A percentile compares a stretch with the other conserved stretches of the same genome.
These are phyloP conservation scores for Aspergillus kassunensis DNA, from an alignment of 495 filamentous ascomycete species.

Conservation along the genomic window DNA sequence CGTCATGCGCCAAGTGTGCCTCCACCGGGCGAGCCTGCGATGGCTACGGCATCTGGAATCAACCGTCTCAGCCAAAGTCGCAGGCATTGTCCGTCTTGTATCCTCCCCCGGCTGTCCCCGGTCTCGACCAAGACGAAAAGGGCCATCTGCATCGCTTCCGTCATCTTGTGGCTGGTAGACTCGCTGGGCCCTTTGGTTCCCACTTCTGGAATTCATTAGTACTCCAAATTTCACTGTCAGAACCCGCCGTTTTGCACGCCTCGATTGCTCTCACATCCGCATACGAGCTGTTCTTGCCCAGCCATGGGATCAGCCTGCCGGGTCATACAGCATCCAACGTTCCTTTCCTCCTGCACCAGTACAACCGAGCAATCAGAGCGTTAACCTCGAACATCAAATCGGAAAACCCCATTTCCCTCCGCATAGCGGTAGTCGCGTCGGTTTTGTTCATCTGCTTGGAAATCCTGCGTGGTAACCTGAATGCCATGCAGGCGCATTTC, in stretches of 20 bases:
- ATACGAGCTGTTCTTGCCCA: background rate
- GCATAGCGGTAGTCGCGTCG: background rate
- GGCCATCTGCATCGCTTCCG: background rate
- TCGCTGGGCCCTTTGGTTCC: background rate
- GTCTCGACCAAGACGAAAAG: background rate
- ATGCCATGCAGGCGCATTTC: slow-evolving; percentile 1
- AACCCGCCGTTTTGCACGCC: background rate
- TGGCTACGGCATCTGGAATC: slow-evolving; percentile 1
- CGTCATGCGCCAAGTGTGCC: background rate
- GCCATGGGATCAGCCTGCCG: background rate
- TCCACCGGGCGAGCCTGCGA: background rate
- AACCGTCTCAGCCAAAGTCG: background rate
- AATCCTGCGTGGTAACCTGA: background rate
- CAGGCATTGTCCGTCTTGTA: background rate
- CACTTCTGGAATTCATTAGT: background rate
- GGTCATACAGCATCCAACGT: background rate
- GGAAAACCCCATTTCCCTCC: background rate
- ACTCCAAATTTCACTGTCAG: background rate
- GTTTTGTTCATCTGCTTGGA: slow-evolving; percentile 1
- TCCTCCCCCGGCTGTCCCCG: background rate
- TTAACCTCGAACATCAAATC: background rate
- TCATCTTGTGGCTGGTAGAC: background rate
- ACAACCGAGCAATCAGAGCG: background rate
- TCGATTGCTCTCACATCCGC: background rate
- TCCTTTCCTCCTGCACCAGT: background rate